Base-by-base conservation (phyloP, 2,329 filamentous ascomycete genomes). In the Verticillium nonalfalfae region DNA sequence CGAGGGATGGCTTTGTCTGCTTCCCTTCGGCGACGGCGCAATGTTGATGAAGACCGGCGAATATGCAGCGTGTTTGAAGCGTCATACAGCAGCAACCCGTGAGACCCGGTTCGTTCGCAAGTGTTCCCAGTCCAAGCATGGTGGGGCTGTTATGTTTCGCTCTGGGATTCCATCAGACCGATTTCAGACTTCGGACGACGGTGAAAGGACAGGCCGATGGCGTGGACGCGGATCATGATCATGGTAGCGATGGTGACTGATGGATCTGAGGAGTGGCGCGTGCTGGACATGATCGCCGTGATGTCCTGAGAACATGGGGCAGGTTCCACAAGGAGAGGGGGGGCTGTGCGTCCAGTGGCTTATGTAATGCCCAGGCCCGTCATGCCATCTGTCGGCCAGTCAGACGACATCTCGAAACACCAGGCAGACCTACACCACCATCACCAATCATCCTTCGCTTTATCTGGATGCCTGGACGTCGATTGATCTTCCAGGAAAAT, bases 391-490 rank as follows among this genome's bases (percentile, higher is more conserved):
- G 26, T 31, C 26, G n/a, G 11, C 45, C 18, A 52, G 7, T 18
- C 15, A 11, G 10, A 21, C 11, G 10, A 9, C 7, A 9, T 7
- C 18, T 21, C 15, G 2, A 21, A 52, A n/a, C 45, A 21, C 45
- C n/a, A 52, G 26, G 26, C 26, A 5, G 4, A 31, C 26, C 26
- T 31, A 10, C 18, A 11, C n/a, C n/a, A 52, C 35, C 35, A 26
- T 21, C 45, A 58, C 73, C 73, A 74, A 72, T 71, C 61, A 70
- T 15, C 60, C 62, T 40, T 31, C 34, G 26, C 64, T 10, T 64
- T 71, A 73, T 73, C 60, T 65, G 63, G 70, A 70, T 74, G 71
- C 72, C 73, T 74, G 59, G 56, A 64, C 65, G 61, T 60, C 63
- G 18, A 26, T 9, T 21, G 45, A 60, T 61, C 60, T 52, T 18